Percentiles rank a stretch among this genome's conserved stretches.
phyloP scores from a whole-genome alignment of 2,329 filamentous ascomycete species.

The Ciborinia camelliae region DNA sequence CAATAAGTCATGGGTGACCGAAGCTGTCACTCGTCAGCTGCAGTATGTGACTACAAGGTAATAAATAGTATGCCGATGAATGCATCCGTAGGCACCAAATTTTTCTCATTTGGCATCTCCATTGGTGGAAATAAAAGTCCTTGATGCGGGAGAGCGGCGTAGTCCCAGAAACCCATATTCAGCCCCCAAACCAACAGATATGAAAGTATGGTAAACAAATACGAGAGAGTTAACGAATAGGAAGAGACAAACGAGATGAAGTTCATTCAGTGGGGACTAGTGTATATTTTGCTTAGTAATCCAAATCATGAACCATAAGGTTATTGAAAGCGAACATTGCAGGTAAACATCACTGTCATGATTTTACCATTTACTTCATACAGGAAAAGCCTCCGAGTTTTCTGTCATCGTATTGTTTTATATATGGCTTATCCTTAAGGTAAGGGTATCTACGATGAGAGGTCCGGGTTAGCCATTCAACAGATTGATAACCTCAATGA shows the following conservation, averaged over 20 bases:
- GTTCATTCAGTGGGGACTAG: not conserved
- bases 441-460: not conserved
- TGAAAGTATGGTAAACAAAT: too few species aligned
- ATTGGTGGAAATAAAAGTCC: slow-evolving; percentile 1
- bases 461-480: not conserved
- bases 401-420: too few species aligned
- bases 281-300: too few species aligned
- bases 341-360: too few species aligned
- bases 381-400: too few species aligned
- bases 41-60: too few species aligned
- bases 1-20: not conserved
- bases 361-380: too few species aligned
- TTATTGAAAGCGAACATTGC: too few species aligned
- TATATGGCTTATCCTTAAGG: too few species aligned
- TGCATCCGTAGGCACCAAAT: not conserved
- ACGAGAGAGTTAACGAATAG: not conserved
- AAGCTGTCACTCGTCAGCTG: slow-evolving; percentile 7
- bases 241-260: too few species aligned
- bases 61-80: not conserved
- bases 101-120: not conserved
- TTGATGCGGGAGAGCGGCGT: slow-evolving; percentile 6
- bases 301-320: too few species aligned
- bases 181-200: not conserved
- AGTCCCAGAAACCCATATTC: not conserved
- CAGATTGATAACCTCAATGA: not conserved